A percentile compares a stretch with the other conserved stretches of the same genome.
phyloP scores from a whole-genome alignment of 345 rosid genomes.

The Syzygium aromaticum region DNA sequence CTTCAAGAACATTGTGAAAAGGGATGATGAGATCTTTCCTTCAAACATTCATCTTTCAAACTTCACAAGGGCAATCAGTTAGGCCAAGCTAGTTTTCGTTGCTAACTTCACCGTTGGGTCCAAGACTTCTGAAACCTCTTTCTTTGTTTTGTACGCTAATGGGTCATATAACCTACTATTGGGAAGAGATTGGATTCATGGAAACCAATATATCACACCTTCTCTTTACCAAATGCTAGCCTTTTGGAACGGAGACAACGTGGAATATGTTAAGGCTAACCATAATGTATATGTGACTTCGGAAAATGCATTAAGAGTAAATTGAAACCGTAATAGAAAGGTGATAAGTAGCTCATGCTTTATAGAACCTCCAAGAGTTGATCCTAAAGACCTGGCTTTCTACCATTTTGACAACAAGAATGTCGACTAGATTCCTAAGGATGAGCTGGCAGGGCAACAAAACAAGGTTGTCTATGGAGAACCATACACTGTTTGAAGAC shows the following conservation, averaged over 20 bases:
- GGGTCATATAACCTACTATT: not conserved
- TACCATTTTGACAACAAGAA: not conserved
- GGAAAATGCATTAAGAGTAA: accelerated
- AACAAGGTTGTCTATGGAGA: too few species aligned
- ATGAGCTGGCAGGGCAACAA: too few species aligned
- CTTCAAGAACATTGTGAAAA: not conserved
- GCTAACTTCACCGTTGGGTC: not conserved
- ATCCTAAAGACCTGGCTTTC: not conserved
- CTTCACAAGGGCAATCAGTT: not conserved
- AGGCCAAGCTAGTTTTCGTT: not conserved
- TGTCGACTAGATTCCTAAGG: not conserved
- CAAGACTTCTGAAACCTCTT: not conserved
- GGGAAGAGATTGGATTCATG: not conserved
- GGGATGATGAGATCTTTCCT: not conserved
- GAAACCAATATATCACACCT: not conserved
- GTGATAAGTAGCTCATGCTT: not conserved
- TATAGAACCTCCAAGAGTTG: accelerated
- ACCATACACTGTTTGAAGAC: not conserved
- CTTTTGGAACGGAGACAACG: not conserved
- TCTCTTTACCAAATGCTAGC: accelerated
- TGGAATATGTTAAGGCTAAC: not conserved
- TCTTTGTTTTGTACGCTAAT: not conserved
- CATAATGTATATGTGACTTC: not conserved
- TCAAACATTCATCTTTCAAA: accelerated
- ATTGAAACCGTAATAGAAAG: not conserved